Evolutionary conservation across 163 green algal genomes (phyloP), one percentile per base, ranked within the genome.

Genomic region (Volvox carteri): DNA sequence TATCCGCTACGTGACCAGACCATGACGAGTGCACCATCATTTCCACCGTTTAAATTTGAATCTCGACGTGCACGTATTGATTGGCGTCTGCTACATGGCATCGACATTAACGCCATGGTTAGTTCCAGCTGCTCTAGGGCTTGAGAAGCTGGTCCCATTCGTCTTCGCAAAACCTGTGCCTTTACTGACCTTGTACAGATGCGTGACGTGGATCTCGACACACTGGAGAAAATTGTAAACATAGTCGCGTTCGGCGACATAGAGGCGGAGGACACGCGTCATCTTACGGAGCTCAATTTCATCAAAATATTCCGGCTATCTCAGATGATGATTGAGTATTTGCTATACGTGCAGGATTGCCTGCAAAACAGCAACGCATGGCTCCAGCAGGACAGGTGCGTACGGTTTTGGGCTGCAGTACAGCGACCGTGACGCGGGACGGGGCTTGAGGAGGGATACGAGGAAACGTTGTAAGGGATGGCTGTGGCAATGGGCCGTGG

Each of bases 281-380:
- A 95, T 65, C 91, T 98, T n/a, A 96, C 92, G 12, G 94, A 96
- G 78, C 78, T 92, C 28, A 96, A 96, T 92, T 97, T 98, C 75
- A 67, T 95, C 46, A 96, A 97, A 89, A 85, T 97, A 8, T 98
- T 98, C 85, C 88, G 96, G 18, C 90, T 97, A 0, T 89, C 93
- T 25, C 97, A 99, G 94, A 94, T 99, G 80, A 95, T 95, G 21
- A 90, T 97, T 11, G 95, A 98, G 87, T 98, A 99, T 89, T 91
- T 99, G 87, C 93, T 98, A 42, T 95, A 97, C 68, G 95, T 98
- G 16, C 96, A 98, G 84, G 95, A 97, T 58, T 93, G 91, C 70
- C 91, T 98, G 54, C 86, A 93, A 33, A 81, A 21, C 65, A 92
- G 84, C 74, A 93, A 93, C 72, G 39, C 3, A 1, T 92, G 77